A percentile compares a stretch with the other conserved stretches of the same genome.
Conservation (phyloP, 176 grass and related monocot species). For the Avena sativa region DNA sequence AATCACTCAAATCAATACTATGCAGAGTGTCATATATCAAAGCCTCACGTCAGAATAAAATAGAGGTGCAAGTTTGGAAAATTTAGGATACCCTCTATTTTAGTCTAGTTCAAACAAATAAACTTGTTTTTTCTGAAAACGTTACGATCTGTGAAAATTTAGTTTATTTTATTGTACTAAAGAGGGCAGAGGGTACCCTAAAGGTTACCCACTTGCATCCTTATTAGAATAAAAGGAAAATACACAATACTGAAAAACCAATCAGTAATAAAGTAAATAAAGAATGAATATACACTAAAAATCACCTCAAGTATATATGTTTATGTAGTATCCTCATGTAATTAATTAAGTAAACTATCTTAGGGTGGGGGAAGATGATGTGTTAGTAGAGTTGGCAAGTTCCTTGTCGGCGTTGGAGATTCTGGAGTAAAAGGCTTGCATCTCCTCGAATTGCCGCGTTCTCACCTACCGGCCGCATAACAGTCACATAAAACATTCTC, state of each 20-base stretch:
- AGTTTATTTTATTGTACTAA: too few species aligned
- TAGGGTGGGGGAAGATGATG: background rate
- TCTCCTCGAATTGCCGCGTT: background rate
- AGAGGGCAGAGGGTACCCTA: too few species aligned
- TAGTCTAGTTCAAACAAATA: too few species aligned
- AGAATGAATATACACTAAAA: background rate
- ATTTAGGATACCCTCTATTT: too few species aligned
- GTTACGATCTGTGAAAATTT: too few species aligned
- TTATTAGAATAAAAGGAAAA: background rate
- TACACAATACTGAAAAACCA: too few species aligned
- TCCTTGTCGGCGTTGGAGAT: background rate
- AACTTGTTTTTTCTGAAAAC: too few species aligned
- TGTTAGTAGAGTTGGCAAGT: background rate
- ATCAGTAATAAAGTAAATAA: background rate
- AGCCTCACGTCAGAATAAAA: background rate
- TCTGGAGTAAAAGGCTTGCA: background rate
- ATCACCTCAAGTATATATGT: too few species aligned
- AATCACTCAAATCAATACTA: background rate
- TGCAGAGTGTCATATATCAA: background rate
- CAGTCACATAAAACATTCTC: background rate
- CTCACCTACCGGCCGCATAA: background rate
- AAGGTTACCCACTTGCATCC: too few species aligned
- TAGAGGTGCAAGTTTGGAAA: too few species aligned
- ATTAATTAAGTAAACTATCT: background rate
- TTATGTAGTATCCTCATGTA: background rate